Evolutionary conservation across 2,329 filamentous ascomycete species (phyloP).

Genomic region (Apiospora marii): DNA sequence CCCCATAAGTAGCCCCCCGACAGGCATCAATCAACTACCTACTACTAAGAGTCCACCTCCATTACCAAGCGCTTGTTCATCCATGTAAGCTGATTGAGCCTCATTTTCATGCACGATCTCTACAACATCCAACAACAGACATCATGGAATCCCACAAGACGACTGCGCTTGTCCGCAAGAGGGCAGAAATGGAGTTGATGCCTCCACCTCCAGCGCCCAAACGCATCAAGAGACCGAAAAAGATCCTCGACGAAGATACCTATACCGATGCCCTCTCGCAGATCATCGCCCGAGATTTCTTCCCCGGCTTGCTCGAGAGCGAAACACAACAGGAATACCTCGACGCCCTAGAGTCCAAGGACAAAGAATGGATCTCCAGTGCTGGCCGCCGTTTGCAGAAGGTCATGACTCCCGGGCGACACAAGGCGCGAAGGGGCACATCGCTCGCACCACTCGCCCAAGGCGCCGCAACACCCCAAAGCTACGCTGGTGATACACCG

Average conservation of each 20-base stretch:
- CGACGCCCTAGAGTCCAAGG: constrained; percentile 85
- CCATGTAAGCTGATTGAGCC: constrained; percentile 20
- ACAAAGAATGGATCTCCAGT: constrained; percentile 85
- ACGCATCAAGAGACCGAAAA: constrained; percentile 88
- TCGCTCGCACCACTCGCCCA: constrained; percentile 45
- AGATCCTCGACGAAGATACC: constrained; percentile 90
- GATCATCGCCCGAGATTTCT: constrained; percentile 97
- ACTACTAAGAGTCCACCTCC: background rate
- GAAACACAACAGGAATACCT: constrained; percentile 92
- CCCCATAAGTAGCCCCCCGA: background rate
- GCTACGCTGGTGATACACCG: constrained; percentile 78
- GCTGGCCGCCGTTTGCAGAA: constrained; percentile 76
- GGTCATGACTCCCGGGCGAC: constrained; percentile 81
- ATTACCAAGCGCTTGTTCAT: constrained; percentile 11
- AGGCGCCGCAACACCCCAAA: constrained; percentile 65
- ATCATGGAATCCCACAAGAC: constrained; percentile 50
- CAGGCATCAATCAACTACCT: background rate
- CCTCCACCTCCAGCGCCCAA: constrained; percentile 85
- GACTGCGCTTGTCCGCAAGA: constrained; percentile 70
- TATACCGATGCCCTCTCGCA: constrained; percentile 91
- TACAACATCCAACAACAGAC: background rate
- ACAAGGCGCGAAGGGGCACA: constrained; percentile 42
- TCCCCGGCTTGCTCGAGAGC: constrained; percentile 86
- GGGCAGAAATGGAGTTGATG: constrained; percentile 77
- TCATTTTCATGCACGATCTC: constrained; percentile 11